Evolutionary conservation across 2,329 filamentous ascomycete species (phyloP).

Genomic region (Fonsecaea pugnacius): DNA sequence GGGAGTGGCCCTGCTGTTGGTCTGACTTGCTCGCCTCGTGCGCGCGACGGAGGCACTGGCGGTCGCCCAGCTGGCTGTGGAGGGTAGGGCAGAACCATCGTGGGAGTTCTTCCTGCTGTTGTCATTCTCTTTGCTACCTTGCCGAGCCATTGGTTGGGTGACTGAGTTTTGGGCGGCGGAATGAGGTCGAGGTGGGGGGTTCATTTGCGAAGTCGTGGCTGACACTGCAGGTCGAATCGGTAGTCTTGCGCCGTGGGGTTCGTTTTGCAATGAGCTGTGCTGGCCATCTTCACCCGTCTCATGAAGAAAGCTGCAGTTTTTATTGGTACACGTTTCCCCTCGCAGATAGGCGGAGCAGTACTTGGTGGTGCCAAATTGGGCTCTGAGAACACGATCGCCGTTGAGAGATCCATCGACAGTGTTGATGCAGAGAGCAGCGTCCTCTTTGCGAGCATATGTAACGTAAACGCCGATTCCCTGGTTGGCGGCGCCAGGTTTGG

Average conservation of each 20-base stretch:
- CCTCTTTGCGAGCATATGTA: constrained; percentile 91
- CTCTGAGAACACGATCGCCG: constrained; percentile 78
- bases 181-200: constrained; percentile 43
- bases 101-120: constrained; percentile 60
- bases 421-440: constrained; percentile 85
- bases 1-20: constrained; percentile 77
- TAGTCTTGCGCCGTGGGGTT: constrained; percentile 31
- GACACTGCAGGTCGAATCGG: constrained; percentile 51
- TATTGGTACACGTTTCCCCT: constrained; percentile 91
- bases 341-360: constrained; percentile 97
- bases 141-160: constrained; percentile 68
- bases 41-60: constrained; percentile 66
- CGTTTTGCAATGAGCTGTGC: constrained; percentile 36
- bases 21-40: constrained; percentile 72
- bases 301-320: constrained; percentile 97
- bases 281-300: constrained; percentile 89
- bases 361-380: constrained; percentile 88
- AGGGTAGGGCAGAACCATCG: constrained; percentile 90
- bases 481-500: constrained; percentile 74
- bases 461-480: constrained; percentile 96
- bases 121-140: constrained; percentile 74
- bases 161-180: constrained; percentile 50
- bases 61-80: constrained; percentile 90
- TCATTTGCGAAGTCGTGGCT: constrained; percentile 26
- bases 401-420: constrained; percentile 93